Evolutionary conservation across 345 rosid species (phyloP).

Genomic region (Euphorbia peplus): DNA sequence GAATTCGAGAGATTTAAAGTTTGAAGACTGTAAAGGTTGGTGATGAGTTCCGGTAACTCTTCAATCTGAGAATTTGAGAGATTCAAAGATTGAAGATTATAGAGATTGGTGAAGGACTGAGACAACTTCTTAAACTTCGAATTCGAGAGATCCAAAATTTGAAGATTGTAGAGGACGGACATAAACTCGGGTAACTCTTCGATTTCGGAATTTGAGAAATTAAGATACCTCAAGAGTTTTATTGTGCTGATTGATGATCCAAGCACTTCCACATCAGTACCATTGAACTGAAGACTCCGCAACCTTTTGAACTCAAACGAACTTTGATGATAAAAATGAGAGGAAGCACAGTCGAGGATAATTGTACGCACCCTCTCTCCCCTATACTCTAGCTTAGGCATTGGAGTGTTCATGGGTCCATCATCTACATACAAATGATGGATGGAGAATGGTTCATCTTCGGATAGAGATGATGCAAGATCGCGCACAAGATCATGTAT

Average conservation of each 20-base stretch:
- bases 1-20: background rate
- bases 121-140: too few relatives aligned
- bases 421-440: background rate
- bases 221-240: constrained; percentile 24
- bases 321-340: background rate
- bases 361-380: background rate
- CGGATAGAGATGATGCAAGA: constrained; percentile 9
- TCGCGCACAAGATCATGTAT: constrained; percentile 32
- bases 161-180: background rate
- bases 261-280: background rate
- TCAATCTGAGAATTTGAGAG: background rate
- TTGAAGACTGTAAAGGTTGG: constrained; percentile 6
- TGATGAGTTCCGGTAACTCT: background rate
- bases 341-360: background rate
- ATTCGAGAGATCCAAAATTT: background rate
- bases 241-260: constrained; percentile 2
- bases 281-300: background rate
- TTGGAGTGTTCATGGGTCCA: background rate
- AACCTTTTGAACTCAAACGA: background rate
- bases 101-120: too few relatives aligned
- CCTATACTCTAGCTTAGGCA: too few relatives aligned
- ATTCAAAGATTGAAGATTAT: too few relatives aligned
- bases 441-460: background rate
- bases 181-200: too few relatives aligned
- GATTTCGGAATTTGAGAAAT: constrained; percentile 1